These are phyloP conservation scores for Paspalum vaginatum DNA, from an alignment of 176 grass and related monocot species.

Conservation along the genomic window DNA sequence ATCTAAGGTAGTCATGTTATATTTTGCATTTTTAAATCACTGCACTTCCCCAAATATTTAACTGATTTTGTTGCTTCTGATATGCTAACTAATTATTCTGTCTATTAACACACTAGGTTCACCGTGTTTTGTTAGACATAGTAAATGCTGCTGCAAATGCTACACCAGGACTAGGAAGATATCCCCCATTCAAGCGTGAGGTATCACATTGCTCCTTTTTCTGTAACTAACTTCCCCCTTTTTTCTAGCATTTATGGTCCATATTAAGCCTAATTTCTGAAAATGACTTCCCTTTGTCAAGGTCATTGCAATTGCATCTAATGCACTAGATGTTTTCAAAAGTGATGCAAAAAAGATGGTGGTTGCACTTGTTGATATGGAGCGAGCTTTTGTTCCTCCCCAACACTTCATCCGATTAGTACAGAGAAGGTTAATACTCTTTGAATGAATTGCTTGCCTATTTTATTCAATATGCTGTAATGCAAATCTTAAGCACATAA, in stretches of 20 bases:
- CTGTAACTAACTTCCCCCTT: neutral
- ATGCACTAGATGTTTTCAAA: constrained; percentile 85
- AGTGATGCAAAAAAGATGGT: constrained; percentile 94
- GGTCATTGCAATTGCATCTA: constrained; percentile 85
- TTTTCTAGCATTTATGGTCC: constrained; percentile 9
- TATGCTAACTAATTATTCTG: constrained; percentile 24
- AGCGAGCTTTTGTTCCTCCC: constrained; percentile 91
- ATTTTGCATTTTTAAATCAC: constrained; percentile 22
- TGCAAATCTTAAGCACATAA: constrained; percentile 16
- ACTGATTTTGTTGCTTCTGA: constrained; percentile 28
- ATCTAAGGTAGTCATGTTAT: neutral
- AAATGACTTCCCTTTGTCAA: constrained; percentile 49
- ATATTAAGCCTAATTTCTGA: constrained; percentile 43
- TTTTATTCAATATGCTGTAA: constrained; percentile 24
- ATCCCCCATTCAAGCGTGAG: constrained; percentile 96
- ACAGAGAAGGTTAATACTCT: constrained; percentile 66
- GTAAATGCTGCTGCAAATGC: constrained; percentile 89
- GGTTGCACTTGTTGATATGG: constrained; percentile 98
- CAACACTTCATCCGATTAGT: constrained; percentile 94
- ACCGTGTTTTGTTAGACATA: constrained; percentile 90
- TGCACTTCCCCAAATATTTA: neutral
- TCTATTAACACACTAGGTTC: constrained; percentile 60
- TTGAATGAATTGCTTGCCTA: constrained; percentile 29
- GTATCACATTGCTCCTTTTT: constrained; percentile 49
- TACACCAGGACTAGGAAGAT: constrained; percentile 92